phyloP scores from a whole-genome alignment of 495 filamentous ascomycete genomes.

The Tuber aestivum region DNA sequence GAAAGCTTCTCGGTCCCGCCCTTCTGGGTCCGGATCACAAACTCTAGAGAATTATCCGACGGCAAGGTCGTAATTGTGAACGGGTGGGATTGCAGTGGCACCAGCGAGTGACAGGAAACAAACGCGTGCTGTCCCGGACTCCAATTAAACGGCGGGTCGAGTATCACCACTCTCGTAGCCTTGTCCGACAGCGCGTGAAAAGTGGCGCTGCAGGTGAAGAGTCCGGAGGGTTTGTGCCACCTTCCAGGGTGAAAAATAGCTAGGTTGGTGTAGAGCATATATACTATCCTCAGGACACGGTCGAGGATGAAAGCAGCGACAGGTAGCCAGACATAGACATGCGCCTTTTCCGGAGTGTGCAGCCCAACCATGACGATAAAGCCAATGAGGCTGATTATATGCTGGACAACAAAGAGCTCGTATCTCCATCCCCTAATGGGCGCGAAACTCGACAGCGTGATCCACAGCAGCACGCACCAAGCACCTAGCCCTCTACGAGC shows the following conservation, averaged over 20 bases:
- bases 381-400: conserved; percentile 60
- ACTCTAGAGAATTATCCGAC: conserved; percentile 56
- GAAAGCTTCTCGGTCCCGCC: conserved; percentile 67
- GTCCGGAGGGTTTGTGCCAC: conserved; percentile 26
- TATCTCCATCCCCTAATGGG: conserved; percentile 65
- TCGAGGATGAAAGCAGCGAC: conserved; percentile 68
- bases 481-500: conserved; percentile 64
- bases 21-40: conserved; percentile 63
- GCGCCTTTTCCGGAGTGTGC: conserved; percentile 57
- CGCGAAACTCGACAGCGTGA: conserved; percentile 59
- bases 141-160: conserved; percentile 65
- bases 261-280: conserved; percentile 61
- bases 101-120: conserved; percentile 63
- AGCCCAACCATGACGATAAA: conserved; percentile 62
- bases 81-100: conserved; percentile 67
- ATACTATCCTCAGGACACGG: conserved; percentile 51
- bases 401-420: conserved; percentile 77
- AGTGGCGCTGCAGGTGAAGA: conserved; percentile 49
- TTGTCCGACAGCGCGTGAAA: conserved; percentile 58
- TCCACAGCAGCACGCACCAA: conserved; percentile 68
- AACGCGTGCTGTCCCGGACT: conserved; percentile 72
- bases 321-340: conserved; percentile 64
- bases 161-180: conserved; percentile 64
- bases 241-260: conserved; percentile 50
- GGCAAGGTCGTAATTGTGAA: conserved; percentile 70